Conservation (phyloP, 1,284 basidiomycete genomes). For the Mycena sp. region DNA sequence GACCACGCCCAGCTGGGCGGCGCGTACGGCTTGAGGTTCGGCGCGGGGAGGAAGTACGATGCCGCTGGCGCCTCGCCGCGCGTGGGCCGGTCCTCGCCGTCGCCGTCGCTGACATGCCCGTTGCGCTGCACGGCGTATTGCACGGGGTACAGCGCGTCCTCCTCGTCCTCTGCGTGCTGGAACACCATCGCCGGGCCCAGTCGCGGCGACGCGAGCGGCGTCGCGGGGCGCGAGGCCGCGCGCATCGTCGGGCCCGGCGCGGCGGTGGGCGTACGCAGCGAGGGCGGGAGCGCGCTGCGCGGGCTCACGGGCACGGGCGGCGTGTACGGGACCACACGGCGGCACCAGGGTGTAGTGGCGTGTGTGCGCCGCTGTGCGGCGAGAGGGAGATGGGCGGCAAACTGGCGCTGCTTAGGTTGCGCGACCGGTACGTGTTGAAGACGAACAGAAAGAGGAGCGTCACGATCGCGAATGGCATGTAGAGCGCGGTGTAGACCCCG, state of each 20-base stretch:
- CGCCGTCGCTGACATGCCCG: slow-evolving; percentile 25
- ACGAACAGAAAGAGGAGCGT: slow-evolving; percentile 46
- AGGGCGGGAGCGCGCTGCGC: slow-evolving; percentile 40
- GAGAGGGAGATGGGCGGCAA: slow-evolving; percentile 39
- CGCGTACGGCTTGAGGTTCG: slow-evolving; percentile 25
- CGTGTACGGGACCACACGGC: slow-evolving; percentile 48
- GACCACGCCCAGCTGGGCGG: slow-evolving; percentile 42
- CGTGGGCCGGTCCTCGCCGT: slow-evolving; percentile 44
- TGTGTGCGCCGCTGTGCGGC: slow-evolving; percentile 35
- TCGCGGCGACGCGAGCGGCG: slow-evolving; percentile 45
- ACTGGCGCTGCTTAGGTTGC: slow-evolving; percentile 28
- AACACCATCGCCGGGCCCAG: slow-evolving; percentile 36
- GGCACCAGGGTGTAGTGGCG: slow-evolving; percentile 36
- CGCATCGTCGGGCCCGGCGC: slow-evolving; percentile 42
- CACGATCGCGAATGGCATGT: slow-evolving; percentile 61
- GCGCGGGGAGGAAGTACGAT: slow-evolving; percentile 38
- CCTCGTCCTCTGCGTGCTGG: slow-evolving; percentile 46
- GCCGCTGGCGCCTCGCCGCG: slow-evolving; percentile 33
- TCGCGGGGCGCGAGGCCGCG: slow-evolving; percentile 45
- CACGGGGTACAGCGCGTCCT: slow-evolving; percentile 50
- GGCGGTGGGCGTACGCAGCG: slow-evolving; percentile 45
- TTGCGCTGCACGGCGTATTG: slow-evolving; percentile 47
- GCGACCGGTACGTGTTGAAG: slow-evolving; percentile 41
- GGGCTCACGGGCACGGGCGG: slow-evolving; percentile 43
- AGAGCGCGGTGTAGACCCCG: slow-evolving; percentile 66